Evolutionary conservation across 345 rosid genomes (phyloP).

Genomic region (Bruguiera sexangula): DNA sequence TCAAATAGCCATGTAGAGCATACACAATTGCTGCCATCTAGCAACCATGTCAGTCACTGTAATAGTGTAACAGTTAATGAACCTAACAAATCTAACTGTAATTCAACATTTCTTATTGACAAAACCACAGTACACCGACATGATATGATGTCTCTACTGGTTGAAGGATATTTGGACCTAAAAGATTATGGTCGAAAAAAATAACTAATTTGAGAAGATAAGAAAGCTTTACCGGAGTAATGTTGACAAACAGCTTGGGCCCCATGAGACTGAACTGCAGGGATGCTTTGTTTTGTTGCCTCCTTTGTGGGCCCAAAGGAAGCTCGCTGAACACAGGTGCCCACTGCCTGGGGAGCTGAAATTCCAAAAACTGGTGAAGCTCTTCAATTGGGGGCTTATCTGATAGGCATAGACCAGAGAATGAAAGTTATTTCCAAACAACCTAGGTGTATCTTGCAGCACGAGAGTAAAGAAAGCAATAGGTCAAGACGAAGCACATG

Average conservation of each 20-base stretch:
- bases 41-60: no score
- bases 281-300: slow-evolving; percentile 63
- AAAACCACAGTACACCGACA: no score
- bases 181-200: no score
- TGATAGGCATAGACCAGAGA: slow-evolving; percentile 28
- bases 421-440: slow-evolving; percentile 3
- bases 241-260: slow-evolving; percentile 84
- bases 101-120: no score
- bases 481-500: neutral
- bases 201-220: neutral
- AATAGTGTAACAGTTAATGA: no score
- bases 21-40: no score
- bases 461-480: neutral
- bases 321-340: slow-evolving; percentile 97
- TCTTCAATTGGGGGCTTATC: slow-evolving; percentile 94
- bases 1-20: no score
- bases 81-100: no score
- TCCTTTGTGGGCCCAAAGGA: slow-evolving; percentile 92
- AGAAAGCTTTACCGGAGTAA: slow-evolving; percentile 55
- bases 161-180: no score
- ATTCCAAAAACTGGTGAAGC: slow-evolving; percentile 91
- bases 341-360: slow-evolving; percentile 96
- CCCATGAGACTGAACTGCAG: slow-evolving; percentile 88
- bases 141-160: no score
- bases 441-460: neutral